Evolutionary conservation across 2,329 filamentous ascomycete species (phyloP).

Genomic region (Nemania sp.): DNA sequence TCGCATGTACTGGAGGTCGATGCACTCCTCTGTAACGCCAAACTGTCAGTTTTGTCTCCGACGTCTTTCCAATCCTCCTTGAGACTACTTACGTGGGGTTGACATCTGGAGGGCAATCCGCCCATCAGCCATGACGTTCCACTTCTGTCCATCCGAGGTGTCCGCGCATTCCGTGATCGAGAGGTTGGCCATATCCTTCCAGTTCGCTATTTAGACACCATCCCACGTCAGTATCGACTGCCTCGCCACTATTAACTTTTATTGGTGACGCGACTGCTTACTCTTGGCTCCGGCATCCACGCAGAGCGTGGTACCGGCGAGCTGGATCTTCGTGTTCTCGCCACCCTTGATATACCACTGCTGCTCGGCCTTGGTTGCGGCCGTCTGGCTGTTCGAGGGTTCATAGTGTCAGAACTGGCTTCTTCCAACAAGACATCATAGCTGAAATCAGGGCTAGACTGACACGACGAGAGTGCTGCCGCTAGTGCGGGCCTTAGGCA

Average conservation of each 20-base stretch:
- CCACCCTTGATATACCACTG: slow-evolving; percentile 56
- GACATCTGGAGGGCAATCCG: slow-evolving; percentile 54
- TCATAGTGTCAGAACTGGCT: slow-evolving; percentile 1
- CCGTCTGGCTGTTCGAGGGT: slow-evolving; percentile 49
- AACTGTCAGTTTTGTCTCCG: slow-evolving; percentile 1
- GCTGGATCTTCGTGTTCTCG: slow-evolving; percentile 52
- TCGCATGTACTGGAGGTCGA: slow-evolving; percentile 57
- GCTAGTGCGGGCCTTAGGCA: slow-evolving; percentile 50
- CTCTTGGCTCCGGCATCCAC: slow-evolving; percentile 55
- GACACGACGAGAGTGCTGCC: slow-evolving; percentile 54
- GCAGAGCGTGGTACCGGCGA: slow-evolving; percentile 55
- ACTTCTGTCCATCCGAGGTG: slow-evolving; percentile 52
- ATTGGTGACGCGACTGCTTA: slow-evolving; percentile 26
- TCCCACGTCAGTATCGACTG: slow-evolving; percentile 1
- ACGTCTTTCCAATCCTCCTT: not conserved
- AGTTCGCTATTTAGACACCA: slow-evolving; percentile 50
- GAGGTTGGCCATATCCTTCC: slow-evolving; percentile 57
- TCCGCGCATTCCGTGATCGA: slow-evolving; percentile 52
- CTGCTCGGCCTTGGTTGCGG: slow-evolving; percentile 52
- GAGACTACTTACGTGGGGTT: slow-evolving; percentile 50
- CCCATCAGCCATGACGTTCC: slow-evolving; percentile 55
- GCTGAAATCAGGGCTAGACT: slow-evolving; percentile 32
- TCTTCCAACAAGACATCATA: not conserved
- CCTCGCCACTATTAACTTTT: not conserved
- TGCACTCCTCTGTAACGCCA: slow-evolving; percentile 53